Evolutionary conservation across 352 stramenopile species (phyloP).

Genomic region (Sclerospora graminicola): DNA sequence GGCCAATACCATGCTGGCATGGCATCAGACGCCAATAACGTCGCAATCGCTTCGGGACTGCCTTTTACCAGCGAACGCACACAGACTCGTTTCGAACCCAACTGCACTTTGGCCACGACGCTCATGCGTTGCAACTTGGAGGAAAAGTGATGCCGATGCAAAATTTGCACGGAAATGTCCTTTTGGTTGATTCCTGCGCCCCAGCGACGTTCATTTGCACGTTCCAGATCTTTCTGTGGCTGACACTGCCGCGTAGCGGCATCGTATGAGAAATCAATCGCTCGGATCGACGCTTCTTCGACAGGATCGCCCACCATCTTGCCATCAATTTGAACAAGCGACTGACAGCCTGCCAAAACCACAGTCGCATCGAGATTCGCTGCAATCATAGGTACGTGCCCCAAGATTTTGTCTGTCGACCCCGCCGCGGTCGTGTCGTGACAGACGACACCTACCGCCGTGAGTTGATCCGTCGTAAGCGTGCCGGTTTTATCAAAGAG

Average conservation of each 20-base stretch:
- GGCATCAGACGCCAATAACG: constrained; percentile 66
- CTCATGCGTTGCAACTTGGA: constrained; percentile 97
- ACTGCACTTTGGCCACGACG: constrained; percentile 86
- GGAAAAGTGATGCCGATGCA: constrained; percentile 93
- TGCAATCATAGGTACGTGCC: constrained; percentile 76
- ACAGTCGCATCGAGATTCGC: constrained; percentile 72
- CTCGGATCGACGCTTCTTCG: constrained; percentile 94
- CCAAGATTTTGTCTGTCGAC: constrained; percentile 37
- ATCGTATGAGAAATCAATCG: constrained; percentile 91
- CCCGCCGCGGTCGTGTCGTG: constrained; percentile 39
- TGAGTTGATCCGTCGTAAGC: constrained; percentile 95
- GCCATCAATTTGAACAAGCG: constrained; percentile 95
- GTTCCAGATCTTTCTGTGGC: constrained; percentile 63
- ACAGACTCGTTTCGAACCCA: constrained; percentile 51
- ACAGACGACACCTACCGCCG: constrained; percentile 87
- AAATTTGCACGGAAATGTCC: constrained; percentile 82
- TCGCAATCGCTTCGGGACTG: constrained; percentile 90
- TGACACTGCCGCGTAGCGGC: constrained; percentile 58
- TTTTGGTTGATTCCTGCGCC: constrained; percentile 56
- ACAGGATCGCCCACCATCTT: constrained; percentile 96
- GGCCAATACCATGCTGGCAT: constrained; percentile 88
- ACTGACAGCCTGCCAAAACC: constrained; percentile 91
- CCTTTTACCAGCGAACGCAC: constrained; percentile 94
- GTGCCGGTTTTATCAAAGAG: constrained; percentile 99
- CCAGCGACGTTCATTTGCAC: constrained; percentile 60